These are phyloP conservation scores for Knoxia roxburghii DNA, from an alignment of 257 asterid genomes.

Conservation along the genomic window DNA sequence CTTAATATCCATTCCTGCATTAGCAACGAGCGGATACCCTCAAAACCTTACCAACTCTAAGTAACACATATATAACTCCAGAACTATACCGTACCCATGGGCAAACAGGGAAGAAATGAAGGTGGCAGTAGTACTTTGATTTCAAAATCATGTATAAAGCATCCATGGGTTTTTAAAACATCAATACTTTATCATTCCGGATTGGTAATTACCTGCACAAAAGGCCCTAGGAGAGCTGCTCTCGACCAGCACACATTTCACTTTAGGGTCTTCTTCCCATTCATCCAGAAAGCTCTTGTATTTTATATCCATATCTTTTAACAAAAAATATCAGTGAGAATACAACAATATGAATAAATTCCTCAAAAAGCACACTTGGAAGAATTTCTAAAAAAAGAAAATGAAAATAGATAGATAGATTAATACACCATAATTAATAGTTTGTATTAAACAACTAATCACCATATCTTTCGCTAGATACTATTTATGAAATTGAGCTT, in stretches of 20 bases:
- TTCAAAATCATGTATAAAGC: background rate
- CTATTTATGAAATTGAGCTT: too few relatives aligned
- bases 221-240: slow-evolving; percentile 89
- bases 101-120: background rate
- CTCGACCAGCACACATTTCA: slow-evolving; percentile 86
- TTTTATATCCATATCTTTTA: slow-evolving; percentile 70
- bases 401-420: too few relatives aligned
- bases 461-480: too few relatives aligned
- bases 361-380: too few relatives aligned
- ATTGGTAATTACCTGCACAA: slow-evolving; percentile 64
- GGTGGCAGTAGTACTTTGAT: background rate
- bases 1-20: slow-evolving; percentile 99
- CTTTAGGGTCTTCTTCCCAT: slow-evolving; percentile 87
- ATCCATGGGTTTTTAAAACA: background rate
- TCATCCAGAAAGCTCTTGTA: slow-evolving; percentile 79
- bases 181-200: background rate
- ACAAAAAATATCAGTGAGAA: slow-evolving; percentile 10
- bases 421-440: too few relatives aligned
- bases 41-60: slow-evolving; percentile 26
- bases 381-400: background rate
- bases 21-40: slow-evolving; percentile 46
- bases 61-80: background rate
- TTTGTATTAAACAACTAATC: too few relatives aligned
- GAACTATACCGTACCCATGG: background rate
- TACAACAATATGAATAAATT: background rate